Base-by-base conservation (phyloP, 176 grass and related monocot genomes). In the Cenchrus americanus region DNA sequence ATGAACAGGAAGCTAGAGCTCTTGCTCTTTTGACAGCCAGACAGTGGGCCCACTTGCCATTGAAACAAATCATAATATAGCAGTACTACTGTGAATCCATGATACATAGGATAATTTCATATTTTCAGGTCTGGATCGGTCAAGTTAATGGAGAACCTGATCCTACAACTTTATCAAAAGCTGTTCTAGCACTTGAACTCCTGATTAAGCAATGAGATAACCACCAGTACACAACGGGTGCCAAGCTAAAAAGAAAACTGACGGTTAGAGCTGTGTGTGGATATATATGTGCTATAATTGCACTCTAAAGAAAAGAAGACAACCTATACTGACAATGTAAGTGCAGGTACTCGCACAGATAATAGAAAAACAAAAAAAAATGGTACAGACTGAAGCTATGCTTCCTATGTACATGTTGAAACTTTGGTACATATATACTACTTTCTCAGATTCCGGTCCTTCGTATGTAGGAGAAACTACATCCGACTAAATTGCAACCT, bases 361-460 rank as follows among this genome's bases (percentile, higher is more conserved):
- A 64, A 64, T 41, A 52, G 4, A 59, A 78, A 66, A 51, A 1
- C 0, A 30, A 30, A 34, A 79, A 48, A 49, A 0, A 30, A 57
- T 24, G 41, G 65, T n/a, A 69, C 6, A 30, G 24, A 75, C 18
- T 37, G 30, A 50, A 62, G 21, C 54, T 55, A 71, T 23, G 7
- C 22, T 53, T 17, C 19, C 12, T 62, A 87, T 40, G 4, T 58
- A 37, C 53, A 76, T n/a, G 65, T 72, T 77, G 55, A 51, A 44
- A 70, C 51, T 71, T 71, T 57, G 62, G 53, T 79, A 73, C 64
- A 85, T 26, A 62, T 70, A 50, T 86, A 78, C 40, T 5, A 70
- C 27, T 59, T 32, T 54, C 34, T 37, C 34, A 66, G 14, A 27
- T 78, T 86, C 62, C 46, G 73, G 66, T 41, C 61, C 67, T 59